Conservation (phyloP, 768 basidiomycete genomes). For the Russula foetens region DNA sequence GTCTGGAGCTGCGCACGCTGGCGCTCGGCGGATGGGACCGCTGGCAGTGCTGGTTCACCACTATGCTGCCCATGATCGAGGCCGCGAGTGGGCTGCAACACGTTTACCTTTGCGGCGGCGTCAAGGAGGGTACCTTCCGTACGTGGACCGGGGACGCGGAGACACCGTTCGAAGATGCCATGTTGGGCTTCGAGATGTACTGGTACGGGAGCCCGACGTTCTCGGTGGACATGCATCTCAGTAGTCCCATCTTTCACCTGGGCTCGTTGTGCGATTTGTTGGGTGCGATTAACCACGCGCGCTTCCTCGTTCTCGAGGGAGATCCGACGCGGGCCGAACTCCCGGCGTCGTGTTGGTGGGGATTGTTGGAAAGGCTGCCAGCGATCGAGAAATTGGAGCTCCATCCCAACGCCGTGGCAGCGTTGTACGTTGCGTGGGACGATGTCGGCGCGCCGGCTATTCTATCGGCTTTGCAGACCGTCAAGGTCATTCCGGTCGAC, state of each 20-base stretch:
- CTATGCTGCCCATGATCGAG: neutral
- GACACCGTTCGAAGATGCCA: neutral
- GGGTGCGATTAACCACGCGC: neutral
- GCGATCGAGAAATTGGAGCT: slow-evolving; percentile 3
- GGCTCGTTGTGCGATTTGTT: neutral
- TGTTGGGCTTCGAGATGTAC: neutral
- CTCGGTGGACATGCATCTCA: neutral
- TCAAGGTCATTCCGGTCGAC: neutral
- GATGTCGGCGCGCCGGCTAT: neutral
- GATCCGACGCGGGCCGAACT: neutral
- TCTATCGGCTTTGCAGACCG: neutral
- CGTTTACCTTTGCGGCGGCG: neutral
- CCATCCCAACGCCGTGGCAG: neutral
- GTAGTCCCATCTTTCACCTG: slow-evolving; percentile 7
- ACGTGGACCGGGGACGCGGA: slow-evolving; percentile 1
- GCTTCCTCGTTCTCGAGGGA: neutral
- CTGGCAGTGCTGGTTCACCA: slow-evolving; percentile 2
- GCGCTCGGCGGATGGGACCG: slow-evolving; percentile 3
- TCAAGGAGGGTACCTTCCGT: slow-evolving; percentile 9
- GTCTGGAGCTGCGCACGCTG: neutral
- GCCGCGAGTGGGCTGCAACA: slow-evolving; percentile 5
- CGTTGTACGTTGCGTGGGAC: slow-evolving; percentile 1
- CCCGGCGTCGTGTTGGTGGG: neutral
- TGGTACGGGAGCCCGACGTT: neutral
- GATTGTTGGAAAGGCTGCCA: neutral